Conservation (phyloP, 2,329 filamentous ascomycete genomes). For the Zasmidium cellare region DNA sequence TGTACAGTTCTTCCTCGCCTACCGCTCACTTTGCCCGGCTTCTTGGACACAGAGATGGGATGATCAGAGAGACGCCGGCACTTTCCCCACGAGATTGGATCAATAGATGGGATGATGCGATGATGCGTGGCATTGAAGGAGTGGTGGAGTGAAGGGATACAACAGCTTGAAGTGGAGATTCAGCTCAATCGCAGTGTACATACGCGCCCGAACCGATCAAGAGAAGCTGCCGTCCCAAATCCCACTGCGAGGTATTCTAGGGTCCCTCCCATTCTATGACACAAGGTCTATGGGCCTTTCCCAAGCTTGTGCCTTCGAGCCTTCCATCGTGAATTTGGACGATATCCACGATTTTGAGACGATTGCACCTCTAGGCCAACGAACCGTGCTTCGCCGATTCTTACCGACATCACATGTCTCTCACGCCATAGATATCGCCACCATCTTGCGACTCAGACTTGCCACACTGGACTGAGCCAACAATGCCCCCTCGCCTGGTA, state of each 20-base stretch:
- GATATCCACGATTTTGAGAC: background rate
- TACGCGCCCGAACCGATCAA: slow-evolving; percentile 6
- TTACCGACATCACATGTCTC: background rate
- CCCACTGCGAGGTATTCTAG: background rate
- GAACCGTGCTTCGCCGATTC: too few species aligned
- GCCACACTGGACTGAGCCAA: too few species aligned
- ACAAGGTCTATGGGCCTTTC: too few species aligned
- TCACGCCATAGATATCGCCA: background rate
- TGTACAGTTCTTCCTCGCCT: slow-evolving; percentile 86
- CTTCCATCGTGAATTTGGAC: too few species aligned
- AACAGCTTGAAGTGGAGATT: slow-evolving; percentile 9
- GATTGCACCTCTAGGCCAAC: background rate
- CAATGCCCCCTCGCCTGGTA: too few species aligned
- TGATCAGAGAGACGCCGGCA: slow-evolving; percentile 75
- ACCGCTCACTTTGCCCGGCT: slow-evolving; percentile 95
- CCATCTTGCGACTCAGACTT: too few species aligned
- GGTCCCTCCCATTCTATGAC: too few species aligned
- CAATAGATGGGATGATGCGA: slow-evolving; percentile 36
- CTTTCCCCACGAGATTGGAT: slow-evolving; percentile 55
- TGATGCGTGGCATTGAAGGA: background rate
- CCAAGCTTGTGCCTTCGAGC: too few species aligned
- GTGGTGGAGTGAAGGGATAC: background rate
- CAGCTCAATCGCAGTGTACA: slow-evolving; percentile 19
- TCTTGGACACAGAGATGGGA: slow-evolving; percentile 95
- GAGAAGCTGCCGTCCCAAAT: background rate